Evolutionary conservation across 768 basidiomycete genomes (phyloP), one percentile per base, ranked within the genome.

Genomic region (Suillus variegatus): DNA sequence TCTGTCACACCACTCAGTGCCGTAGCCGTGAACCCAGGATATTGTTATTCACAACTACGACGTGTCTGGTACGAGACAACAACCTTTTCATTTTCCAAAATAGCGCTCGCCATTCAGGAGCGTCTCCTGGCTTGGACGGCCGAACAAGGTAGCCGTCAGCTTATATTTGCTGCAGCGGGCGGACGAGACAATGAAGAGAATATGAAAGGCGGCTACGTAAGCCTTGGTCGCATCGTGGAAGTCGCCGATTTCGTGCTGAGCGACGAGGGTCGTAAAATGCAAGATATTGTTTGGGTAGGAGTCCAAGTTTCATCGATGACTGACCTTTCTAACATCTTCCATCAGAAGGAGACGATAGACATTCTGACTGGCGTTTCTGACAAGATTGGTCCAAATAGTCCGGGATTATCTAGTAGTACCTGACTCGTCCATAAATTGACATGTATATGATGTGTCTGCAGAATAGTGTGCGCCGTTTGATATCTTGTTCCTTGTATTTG

Each of bases 251-350:
- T 38, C 36, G 36, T 36, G 36, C 36, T 38, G 36, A 38, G 36
- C 36, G 36, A 38, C 36, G 36, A 38, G 36, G 36, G 36, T 1
- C 10, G 0, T 38, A 10, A 55, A 25, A 70, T 72, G 60, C 74
- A 80, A 57, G 71, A 75, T 14, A 67, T 52, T 40, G 41, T 78
- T 9, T 80, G 79, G 78, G 80, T 79, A 54, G 32, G 68, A 67
- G 77, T 20, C 6, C 43, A 44, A 44, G 43, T 66, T 2, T 20
- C 8, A 18, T 14, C 40, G 2, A 6, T 36, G 38, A 14, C 20
- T 20, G 10, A 38, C 36, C 7, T 38, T 38, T 38, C 32, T 32
- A 10, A 14, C 16, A 0, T 8, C 3, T 46, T 20, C 18, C 9
- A 35, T 25, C 52, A 74, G 73, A 61, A 51, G 13, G 73, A 74